phyloP scores from a whole-genome alignment of 108 stramenopile genomes.

The Pseudonitzschia pungens region DNA sequence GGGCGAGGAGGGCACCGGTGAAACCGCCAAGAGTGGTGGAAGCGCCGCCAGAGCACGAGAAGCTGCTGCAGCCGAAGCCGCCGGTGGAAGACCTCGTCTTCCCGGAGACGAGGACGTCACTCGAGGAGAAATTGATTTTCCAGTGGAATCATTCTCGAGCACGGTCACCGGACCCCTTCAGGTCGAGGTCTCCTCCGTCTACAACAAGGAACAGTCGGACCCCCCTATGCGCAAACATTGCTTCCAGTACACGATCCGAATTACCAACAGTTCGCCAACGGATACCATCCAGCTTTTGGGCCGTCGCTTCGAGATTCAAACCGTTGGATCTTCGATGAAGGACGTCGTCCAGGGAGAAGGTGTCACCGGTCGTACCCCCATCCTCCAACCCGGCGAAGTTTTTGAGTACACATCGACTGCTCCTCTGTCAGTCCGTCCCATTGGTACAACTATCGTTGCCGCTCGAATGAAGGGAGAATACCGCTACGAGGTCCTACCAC shows the following conservation, averaged over 20 bases:
- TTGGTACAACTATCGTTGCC: slow-evolving; percentile 81
- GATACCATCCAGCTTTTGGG: slow-evolving; percentile 89
- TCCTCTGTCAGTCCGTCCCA: slow-evolving; percentile 74
- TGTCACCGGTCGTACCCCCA: slow-evolving; percentile 88
- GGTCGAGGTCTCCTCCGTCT: slow-evolving; percentile 81
- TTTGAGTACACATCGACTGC: slow-evolving; percentile 93
- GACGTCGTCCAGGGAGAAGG: slow-evolving; percentile 90
- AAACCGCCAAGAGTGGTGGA: slow-evolving; percentile 35
- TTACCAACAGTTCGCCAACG: slow-evolving; percentile 85
- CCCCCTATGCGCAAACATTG: slow-evolving; percentile 92
- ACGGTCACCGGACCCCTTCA: slow-evolving; percentile 69
- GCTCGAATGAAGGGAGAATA: slow-evolving; percentile 86
- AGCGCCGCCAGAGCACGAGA: slow-evolving; percentile 66
- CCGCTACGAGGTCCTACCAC: slow-evolving; percentile 59
- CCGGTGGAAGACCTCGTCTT: slow-evolving; percentile 74
- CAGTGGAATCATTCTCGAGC: slow-evolving; percentile 54
- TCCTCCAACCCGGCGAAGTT: slow-evolving; percentile 89
- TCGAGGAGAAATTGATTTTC: slow-evolving; percentile 56
- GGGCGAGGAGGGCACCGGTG: slow-evolving; percentile 23
- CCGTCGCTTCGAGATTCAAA: slow-evolving; percentile 91
- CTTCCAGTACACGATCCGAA: slow-evolving; percentile 91
- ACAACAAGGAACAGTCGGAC: slow-evolving; percentile 89
- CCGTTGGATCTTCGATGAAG: slow-evolving; percentile 82
- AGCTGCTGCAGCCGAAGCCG: slow-evolving; percentile 62
- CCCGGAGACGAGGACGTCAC: slow-evolving; percentile 81